phyloP scores from a whole-genome alignment of 345 rosid genomes.

The Microcos paniculata region DNA sequence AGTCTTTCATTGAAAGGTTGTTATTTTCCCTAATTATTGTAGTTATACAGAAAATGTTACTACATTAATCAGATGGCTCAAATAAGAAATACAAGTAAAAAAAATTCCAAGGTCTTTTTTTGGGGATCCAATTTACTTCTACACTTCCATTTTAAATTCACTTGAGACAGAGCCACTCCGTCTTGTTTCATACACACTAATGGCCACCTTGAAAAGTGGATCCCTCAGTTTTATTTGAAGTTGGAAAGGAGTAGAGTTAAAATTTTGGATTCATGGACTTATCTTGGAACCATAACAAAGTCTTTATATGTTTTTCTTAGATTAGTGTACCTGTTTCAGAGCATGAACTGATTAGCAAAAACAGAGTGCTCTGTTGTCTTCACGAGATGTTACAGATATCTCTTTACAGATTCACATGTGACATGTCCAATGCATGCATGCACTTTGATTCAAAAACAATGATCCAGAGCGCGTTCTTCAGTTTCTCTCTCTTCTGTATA shows the following conservation, averaged over 20 bases:
- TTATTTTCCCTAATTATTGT: too few relatives aligned
- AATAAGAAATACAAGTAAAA: too few relatives aligned
- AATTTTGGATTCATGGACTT: neutral
- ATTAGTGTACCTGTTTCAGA: neutral
- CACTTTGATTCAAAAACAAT: neutral
- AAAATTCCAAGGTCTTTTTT: neutral
- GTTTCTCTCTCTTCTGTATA: neutral
- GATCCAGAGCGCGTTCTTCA: neutral
- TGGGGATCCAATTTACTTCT: neutral
- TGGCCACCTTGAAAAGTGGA: neutral
- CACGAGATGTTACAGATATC: neutral
- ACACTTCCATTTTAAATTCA: too few relatives aligned
- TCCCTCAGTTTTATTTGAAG: neutral
- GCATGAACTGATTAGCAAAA: neutral
- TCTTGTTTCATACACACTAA: neutral
- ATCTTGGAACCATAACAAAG: neutral
- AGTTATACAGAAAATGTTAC: too few relatives aligned
- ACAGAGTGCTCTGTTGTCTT: neutral
- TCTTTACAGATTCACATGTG: slow-evolving; percentile 7
- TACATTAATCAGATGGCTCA: too few relatives aligned
- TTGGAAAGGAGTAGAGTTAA: neutral
- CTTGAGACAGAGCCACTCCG: neutral
- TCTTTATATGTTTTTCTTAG: neutral
- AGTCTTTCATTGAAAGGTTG: too few relatives aligned
- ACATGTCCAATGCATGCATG: neutral